phyloP scores from a whole-genome alignment of 2,329 filamentous ascomycete species.

The Pseudogymnoascus sp. region DNA sequence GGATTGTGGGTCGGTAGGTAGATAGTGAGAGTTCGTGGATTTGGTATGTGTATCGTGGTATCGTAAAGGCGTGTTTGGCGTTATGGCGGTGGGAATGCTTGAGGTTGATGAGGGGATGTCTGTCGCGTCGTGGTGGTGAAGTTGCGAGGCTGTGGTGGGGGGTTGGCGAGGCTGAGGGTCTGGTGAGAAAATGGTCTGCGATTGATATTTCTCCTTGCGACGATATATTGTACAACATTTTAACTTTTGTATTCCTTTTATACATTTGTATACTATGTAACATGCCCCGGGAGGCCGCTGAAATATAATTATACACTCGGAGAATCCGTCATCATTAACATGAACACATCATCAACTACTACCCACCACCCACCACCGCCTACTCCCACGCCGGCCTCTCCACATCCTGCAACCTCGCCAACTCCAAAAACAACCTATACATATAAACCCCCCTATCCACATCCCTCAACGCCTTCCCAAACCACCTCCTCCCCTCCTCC shows the following conservation, averaged over 20 bases:
- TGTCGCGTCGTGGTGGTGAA: background rate
- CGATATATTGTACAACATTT: too few species aligned
- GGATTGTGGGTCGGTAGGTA: background rate
- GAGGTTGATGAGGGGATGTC: background rate
- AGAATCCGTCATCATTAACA: background rate
- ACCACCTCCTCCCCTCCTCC: constrained; percentile 59
- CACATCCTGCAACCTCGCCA: constrained; percentile 46
- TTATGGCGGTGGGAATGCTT: background rate
- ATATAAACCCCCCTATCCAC: constrained; percentile 72
- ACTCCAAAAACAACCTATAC: constrained; percentile 57
- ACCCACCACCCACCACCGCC: background rate
- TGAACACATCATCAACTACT: background rate
- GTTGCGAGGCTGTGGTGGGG: background rate
- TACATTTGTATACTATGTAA: background rate
- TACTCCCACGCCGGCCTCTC: background rate
- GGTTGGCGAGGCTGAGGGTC: background rate
- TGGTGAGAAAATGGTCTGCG: background rate
- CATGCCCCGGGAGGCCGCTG: background rate
- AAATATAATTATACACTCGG: background rate
- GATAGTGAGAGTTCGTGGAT: too few species aligned
- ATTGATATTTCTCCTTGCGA: background rate
- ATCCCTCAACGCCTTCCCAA: constrained; percentile 57
- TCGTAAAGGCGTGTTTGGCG: background rate
- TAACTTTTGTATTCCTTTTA: background rate
- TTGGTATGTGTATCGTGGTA: background rate